Percentiles rank a stretch among this genome's conserved stretches.
Conservation (phyloP, 1,284 basidiomycete genomes). For the Microbotryum saponariae region DNA sequence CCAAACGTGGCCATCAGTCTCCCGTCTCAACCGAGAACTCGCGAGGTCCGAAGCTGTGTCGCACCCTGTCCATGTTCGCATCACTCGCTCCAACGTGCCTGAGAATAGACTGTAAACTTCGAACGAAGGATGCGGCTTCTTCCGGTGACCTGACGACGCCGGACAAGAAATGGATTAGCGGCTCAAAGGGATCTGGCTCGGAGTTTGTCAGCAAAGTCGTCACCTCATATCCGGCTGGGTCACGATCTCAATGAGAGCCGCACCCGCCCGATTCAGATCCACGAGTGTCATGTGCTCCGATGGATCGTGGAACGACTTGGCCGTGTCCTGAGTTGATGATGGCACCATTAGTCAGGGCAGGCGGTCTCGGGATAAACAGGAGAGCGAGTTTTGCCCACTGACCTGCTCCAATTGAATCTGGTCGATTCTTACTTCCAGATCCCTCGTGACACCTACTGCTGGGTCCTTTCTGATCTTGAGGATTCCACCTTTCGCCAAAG, state of each 20-base stretch:
- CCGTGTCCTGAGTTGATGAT: conserved; percentile 64
- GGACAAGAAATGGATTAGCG: neutral
- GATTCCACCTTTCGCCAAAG: conserved; percentile 65
- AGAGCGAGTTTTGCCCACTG: conserved; percentile 19
- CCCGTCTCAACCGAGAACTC: neutral
- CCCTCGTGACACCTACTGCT: neutral
- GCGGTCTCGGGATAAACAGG: neutral
- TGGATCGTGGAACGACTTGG: conserved; percentile 67
- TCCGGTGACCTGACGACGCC: conserved; percentile 60
- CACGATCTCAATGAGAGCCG: conserved; percentile 90
- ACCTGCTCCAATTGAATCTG: conserved; percentile 97
- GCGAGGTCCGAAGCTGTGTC: conserved; percentile 9
- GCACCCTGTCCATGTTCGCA: conserved; percentile 93
- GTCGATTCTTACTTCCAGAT: conserved; percentile 61
- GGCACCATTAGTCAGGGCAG: neutral
- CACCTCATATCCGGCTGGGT: conserved; percentile 85
- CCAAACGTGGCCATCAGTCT: neutral
- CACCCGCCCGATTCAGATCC: conserved; percentile 85
- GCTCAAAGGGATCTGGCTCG: neutral
- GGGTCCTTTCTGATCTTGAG: conserved; percentile 47
- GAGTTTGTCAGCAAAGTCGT: neutral
- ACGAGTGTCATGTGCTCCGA: conserved; percentile 56
- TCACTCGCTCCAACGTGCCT: conserved; percentile 80
- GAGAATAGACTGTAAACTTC: conserved; percentile 70
- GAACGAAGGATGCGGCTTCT: conserved; percentile 83